Conservation (phyloP, 768 basidiomycete species). For the Chalciporus pseudorubinellus region DNA sequence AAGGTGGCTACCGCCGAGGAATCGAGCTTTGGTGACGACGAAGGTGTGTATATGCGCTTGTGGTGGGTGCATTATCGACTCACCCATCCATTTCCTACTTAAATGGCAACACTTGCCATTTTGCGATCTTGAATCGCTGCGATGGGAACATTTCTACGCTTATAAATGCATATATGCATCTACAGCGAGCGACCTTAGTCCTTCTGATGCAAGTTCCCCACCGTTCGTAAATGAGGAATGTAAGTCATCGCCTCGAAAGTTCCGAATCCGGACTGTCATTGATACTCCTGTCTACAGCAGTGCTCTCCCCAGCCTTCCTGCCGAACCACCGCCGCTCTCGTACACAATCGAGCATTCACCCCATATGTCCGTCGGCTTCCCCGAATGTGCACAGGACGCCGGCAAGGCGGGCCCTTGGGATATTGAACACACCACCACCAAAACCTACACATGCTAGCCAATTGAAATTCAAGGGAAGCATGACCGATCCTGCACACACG, state of each 20-base stretch:
- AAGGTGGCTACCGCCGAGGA: slow-evolving; percentile 49
- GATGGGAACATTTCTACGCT: slow-evolving; percentile 1
- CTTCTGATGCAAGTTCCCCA: slow-evolving; percentile 49
- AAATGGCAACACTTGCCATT: slow-evolving; percentile 8
- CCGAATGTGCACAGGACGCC: slow-evolving; percentile 30
- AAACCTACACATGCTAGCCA: slow-evolving; percentile 53
- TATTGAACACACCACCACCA: slow-evolving; percentile 61
- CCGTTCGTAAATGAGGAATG: slow-evolving; percentile 51
- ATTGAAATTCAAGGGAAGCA: slow-evolving; percentile 64
- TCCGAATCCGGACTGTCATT: slow-evolving; percentile 20
- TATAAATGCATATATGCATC: slow-evolving; percentile 38
- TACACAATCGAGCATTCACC: slow-evolving; percentile 53
- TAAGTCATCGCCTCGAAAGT: slow-evolving; percentile 25
- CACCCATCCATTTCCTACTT: slow-evolving; percentile 7
- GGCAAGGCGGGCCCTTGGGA: slow-evolving; percentile 35
- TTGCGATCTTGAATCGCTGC: neutral
- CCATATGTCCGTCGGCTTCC: slow-evolving; percentile 29
- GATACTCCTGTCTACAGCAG: slow-evolving; percentile 35
- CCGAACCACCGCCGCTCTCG: slow-evolving; percentile 54
- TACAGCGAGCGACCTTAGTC: slow-evolving; percentile 51
- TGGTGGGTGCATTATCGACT: slow-evolving; percentile 12
- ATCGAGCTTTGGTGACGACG: slow-evolving; percentile 45
- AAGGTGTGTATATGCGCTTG: slow-evolving; percentile 38
- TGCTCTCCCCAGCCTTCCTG: slow-evolving; percentile 59
- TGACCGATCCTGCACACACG: slow-evolving; percentile 66